Conservation (phyloP, 2,329 filamentous ascomycete species). For the Calonectria henricotiae region DNA sequence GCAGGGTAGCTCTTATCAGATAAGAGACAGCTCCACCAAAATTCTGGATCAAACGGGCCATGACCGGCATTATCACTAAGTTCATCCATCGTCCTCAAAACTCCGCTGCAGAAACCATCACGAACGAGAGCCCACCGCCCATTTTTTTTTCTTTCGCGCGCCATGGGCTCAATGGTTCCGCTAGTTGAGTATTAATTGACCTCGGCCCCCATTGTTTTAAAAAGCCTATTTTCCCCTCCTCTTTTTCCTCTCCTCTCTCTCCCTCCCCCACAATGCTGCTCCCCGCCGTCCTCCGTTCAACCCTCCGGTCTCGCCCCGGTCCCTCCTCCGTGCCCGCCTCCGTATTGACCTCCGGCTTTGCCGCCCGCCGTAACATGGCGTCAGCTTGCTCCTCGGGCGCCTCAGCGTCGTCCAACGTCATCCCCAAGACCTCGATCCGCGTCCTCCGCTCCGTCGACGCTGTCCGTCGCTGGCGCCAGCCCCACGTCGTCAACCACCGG, state of each 20-base stretch:
- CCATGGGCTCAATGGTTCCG: constrained; percentile 57
- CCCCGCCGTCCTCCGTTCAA: constrained; percentile 37
- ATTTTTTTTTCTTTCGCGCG: constrained; percentile 28
- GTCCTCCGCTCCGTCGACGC: constrained; percentile 84
- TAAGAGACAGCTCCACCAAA: constrained; percentile 39
- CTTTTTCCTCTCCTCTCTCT: neutral
- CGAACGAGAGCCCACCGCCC: constrained; percentile 51
- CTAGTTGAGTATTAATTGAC: constrained; percentile 30
- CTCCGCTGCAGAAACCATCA: constrained; percentile 68
- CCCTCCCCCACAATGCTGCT: constrained; percentile 39
- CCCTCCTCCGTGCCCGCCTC: constrained; percentile 25
- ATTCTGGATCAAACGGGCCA: constrained; percentile 12
- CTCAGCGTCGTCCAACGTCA: constrained; percentile 56
- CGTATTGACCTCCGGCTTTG: constrained; percentile 27
- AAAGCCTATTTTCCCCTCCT: neutral
- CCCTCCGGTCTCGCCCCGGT: constrained; percentile 43
- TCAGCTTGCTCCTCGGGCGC: constrained; percentile 40
- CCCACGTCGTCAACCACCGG: constrained; percentile 77
- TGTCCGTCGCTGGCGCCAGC: constrained; percentile 79
- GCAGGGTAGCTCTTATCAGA: constrained; percentile 38
- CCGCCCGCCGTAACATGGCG: constrained; percentile 47
- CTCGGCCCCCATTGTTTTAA: constrained; percentile 8
- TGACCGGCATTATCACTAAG: constrained; percentile 22
- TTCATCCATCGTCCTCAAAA: constrained; percentile 59
- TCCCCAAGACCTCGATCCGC: constrained; percentile 74